Base-by-base conservation (phyloP, 2,329 filamentous ascomycete species). In the Fusarium tricinctum region DNA sequence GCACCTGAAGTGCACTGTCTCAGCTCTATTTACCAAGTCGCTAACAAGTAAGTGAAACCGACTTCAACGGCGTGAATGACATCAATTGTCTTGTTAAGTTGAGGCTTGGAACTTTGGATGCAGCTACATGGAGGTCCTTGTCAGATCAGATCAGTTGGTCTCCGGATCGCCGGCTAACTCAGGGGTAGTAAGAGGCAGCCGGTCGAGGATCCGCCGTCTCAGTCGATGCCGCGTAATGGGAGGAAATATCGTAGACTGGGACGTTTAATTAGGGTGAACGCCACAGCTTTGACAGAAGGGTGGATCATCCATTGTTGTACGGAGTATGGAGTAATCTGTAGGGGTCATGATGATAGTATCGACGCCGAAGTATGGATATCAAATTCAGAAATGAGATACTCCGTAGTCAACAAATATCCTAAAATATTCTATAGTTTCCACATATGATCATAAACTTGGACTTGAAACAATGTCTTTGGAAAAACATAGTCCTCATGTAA, bases 181-280 rank as follows among this genome's bases (percentile, higher is more conserved):
- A 57, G 43, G 65, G 65, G 65, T 32, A 40, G 35, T 12, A 13
- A 48, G 64, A 69, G 65, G 65, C 64, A 68, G 28, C 59, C 63
- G n/a, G 49, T 62, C n/a, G 28, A 57, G n/a, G 12, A 17, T 22
- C 9, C 32, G 22, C 19, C 8, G 30, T 39, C 48, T 42, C 52
- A 38, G 61, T 46, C 15, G 22, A 58, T 56, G 58, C 58, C 58
- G 40, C 53, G 48, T 54, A 59, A 67, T 52, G 28, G 26, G 30
- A 58, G 38, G 45, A 32, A 53, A 53, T 28, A 61, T 39, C 50
- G 50, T 44, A 20, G n/a, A 15, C 28, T 30, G 13, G 28, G 28
- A 44, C 51, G 44, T 32, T 48, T 62, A 62, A 35, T 38, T 58
- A 54, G 40, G 12, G 32, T 38, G 30, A 28, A 44, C 40, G 55